Evolutionary conservation across 140 eudicot genomes (phyloP), one percentile per base, ranked within the genome.

Genomic region (Flaveria floridana): DNA sequence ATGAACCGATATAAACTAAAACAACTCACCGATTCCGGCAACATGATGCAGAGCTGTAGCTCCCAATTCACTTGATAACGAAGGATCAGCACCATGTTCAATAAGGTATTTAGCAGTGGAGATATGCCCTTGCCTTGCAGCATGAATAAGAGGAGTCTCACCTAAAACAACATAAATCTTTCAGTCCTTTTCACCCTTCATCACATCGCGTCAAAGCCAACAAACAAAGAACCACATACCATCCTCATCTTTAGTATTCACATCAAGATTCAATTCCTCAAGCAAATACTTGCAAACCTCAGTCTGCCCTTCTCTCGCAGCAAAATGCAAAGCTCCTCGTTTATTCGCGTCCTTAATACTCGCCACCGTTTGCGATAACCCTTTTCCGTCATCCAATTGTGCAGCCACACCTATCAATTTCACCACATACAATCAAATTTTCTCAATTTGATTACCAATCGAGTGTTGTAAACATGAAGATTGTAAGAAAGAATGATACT

Each of bases 41-140:
- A 88, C 70, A 85, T 90, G 97, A 79, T 93, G 97, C 73, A 93
- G 80, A 81, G 99, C 96, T 48, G 97, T 93, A 37, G 97, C 89
- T 76, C 99, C 99, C 76, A 88, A 56, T 76, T 82, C 92, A 87
- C 97, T 93, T 13, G 97, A 50, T 72, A 89, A 73, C 34, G 91
- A 71, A 73, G 94, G 84, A 85, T 93, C 82, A n/a, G 94, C 99
- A 70, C 97, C 99, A 80, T 67, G 71, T 71, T 93, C 90, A 50
- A 87, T 50, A 19, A 94, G 95, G 79, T 88, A 94, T 73, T 80
- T 90, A 68, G 88, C 97, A 59, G 96, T 86, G 47, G 84, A 65
- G 68, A 86, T 88, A 71, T 90, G 96, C 68, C 97, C 97, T 84
- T 85, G 96, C 64, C 97, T 85, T 61, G 99, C 96, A 76, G 99